Evolutionary conservation across 2,329 filamentous ascomycete species (phyloP).

Genomic region (Pseudogymnoascus sp.): DNA sequence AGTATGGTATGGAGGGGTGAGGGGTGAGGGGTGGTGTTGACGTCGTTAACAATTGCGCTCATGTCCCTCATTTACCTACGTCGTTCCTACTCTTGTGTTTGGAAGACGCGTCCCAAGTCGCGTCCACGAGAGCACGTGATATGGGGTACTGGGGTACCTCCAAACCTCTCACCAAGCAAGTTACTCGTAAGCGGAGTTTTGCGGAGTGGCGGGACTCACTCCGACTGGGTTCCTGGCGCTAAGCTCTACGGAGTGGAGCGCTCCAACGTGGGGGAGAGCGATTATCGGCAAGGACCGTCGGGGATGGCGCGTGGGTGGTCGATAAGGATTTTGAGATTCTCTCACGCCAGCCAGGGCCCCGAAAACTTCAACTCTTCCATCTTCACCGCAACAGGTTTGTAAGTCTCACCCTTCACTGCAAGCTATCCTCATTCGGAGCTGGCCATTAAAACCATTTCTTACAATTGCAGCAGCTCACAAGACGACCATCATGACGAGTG

Average conservation of each 20-base stretch:
- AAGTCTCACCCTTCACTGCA: background rate
- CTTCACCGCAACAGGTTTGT: conserved; percentile 5
- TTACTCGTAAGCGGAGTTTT: background rate
- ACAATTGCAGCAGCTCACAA: background rate
- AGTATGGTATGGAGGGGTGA: background rate
- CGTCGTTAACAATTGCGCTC: background rate
- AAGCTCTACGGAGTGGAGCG: background rate
- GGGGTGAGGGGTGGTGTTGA: background rate
- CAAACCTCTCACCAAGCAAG: background rate
- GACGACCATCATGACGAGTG: conserved; percentile 48
- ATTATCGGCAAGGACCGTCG: background rate
- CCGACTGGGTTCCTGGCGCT: background rate
- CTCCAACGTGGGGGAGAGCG: conserved; percentile 6
- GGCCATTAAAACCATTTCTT: background rate
- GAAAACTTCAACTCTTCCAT: conserved; percentile 1
- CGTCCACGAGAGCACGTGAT: conserved; percentile 9
- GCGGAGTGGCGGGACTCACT: background rate
- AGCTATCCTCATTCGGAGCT: background rate
- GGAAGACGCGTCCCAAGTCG: conserved; percentile 10
- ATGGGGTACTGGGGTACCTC: conserved; percentile 1
- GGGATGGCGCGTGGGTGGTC: background rate
- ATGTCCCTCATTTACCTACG: background rate
- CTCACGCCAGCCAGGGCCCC: background rate
- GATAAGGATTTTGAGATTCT: conserved; percentile 7
- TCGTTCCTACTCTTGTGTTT: conserved; percentile 1